phyloP scores from a whole-genome alignment of 768 basidiomycete species.

The Floccularia luteovirens region DNA sequence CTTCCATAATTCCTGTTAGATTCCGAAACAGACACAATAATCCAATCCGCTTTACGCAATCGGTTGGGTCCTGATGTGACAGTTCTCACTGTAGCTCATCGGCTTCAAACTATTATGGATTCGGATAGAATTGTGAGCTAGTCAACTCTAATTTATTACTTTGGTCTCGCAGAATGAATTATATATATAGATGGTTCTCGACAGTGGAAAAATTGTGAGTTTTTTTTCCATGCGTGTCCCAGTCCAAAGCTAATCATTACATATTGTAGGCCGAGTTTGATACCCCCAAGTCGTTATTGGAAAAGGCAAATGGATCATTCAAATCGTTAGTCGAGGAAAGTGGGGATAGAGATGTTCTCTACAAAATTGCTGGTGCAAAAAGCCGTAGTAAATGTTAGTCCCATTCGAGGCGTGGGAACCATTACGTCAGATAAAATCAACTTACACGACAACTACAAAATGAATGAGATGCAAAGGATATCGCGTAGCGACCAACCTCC shows the following conservation, averaged over 20 bases:
- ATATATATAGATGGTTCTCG: constrained; percentile 5
- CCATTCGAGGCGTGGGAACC: too few species aligned
- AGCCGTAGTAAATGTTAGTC: too few species aligned
- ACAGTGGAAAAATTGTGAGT: constrained; percentile 5
- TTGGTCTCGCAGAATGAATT: background rate
- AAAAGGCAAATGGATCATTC: constrained; percentile 34
- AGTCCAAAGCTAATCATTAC: background rate
- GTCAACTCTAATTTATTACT: constrained; percentile 9
- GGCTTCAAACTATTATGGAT: constrained; percentile 59
- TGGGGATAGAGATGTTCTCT: constrained; percentile 34
- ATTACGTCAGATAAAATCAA: too few species aligned
- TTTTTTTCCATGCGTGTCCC: background rate
- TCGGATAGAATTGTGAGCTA: constrained; percentile 38
- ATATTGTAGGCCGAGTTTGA: constrained; percentile 35
- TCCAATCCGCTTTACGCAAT: constrained; percentile 59
- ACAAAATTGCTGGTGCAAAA: constrained; percentile 19
- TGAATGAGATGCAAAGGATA: too few species aligned
- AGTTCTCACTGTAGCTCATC: constrained; percentile 59
- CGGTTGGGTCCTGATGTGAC: constrained; percentile 54
- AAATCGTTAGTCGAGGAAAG: constrained; percentile 43
- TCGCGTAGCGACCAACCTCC: too few species aligned
- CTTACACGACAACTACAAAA: too few species aligned
- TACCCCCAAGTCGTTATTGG: constrained; percentile 33
- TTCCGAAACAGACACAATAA: constrained; percentile 55
- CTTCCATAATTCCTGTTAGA: constrained; percentile 17